Evolutionary conservation across 345 rosid species (phyloP), one percentile per base, ranked within the genome.

Genomic region (Alliaria petiolata): DNA sequence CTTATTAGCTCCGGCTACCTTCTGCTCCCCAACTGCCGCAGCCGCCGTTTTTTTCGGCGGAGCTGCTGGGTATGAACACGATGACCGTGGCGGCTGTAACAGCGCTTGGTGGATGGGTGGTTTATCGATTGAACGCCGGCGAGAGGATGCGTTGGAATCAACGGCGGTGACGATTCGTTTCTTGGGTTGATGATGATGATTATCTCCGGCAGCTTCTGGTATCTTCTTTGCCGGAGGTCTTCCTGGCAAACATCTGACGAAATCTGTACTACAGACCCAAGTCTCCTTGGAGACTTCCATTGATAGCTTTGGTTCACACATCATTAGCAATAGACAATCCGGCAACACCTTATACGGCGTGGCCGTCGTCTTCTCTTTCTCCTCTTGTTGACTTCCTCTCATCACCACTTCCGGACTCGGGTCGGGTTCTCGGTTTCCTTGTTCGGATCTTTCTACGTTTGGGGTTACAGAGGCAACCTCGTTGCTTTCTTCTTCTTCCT

Each of bases 211-310:
- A 1, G 65, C 6, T 65, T 70, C 76, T 3, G 62, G 33, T 25
- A 63, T 44, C 35, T 65, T 77, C 69, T 77, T 77, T 40, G 62
- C 55, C 74, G 71, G 80, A 39, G 80, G 82, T 30, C 80, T 76
- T 77, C 81, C 89, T 2, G 93, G 97, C 17, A 81, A 33, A 84
- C 91, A 82, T 77, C 92, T 76, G 19, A 87, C 80, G 83, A 93
- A 90, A 66, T 93, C 98, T 52, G 93, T 85, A 53, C 88, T 85
- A 67, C 98, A 86, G 8, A 90, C 97, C 98, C 98, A 93, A 0
- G 98, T 90, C 75, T 93, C 98, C 67, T 86, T 89, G 7, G 97
- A 93, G 30, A 93, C 98, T 83, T 93, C 98, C 98, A 89, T 90
- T 4, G 96, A 93, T 45, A 90, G 86, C 85, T 93, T 93, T 56